These are phyloP conservation scores for Colletotrichum chrysophilum DNA, from an alignment of 2,329 filamentous ascomycete species.

Conservation along the genomic window DNA sequence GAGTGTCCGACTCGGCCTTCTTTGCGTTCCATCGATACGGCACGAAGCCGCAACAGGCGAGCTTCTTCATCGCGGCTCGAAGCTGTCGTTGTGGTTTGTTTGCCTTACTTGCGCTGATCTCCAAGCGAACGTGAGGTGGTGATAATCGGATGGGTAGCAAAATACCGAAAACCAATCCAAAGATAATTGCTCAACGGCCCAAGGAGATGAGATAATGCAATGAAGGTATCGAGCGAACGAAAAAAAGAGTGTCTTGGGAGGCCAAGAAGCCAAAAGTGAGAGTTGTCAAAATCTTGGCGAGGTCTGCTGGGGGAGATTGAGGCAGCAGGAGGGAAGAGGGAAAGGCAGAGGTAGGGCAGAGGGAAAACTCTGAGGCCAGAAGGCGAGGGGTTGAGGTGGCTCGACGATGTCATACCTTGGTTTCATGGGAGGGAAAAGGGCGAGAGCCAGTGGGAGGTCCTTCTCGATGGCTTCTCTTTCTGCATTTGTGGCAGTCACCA, in stretches of 20 bases:
- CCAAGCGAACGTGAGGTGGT: slow-evolving; percentile 9
- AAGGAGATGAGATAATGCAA: slow-evolving; percentile 16
- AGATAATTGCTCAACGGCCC: slow-evolving; percentile 11
- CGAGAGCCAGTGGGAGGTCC: neutral
- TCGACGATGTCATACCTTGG: neutral
- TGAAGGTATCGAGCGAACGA: neutral
- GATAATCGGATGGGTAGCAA: slow-evolving; percentile 17
- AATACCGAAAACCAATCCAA: slow-evolving; percentile 13
- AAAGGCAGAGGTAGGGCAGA: neutral
- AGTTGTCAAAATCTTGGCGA: neutral
- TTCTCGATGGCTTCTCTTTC: slow-evolving; percentile 5
- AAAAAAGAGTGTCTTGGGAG: neutral
- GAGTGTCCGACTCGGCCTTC: neutral
- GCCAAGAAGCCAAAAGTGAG: neutral
- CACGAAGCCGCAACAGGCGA: neutral
- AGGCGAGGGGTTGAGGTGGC: neutral
- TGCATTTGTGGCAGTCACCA: neutral
- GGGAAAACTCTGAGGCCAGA: neutral
- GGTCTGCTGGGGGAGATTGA: neutral
- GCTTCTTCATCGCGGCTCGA: neutral
- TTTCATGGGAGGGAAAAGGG: neutral
- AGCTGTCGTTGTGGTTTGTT: neutral
- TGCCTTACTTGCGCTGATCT: neutral
- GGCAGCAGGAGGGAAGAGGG: neutral
- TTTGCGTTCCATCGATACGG: neutral